Evolutionary conservation across 2,329 filamentous ascomycete species (phyloP), one percentile per base, ranked within the genome.

Genomic region (Microsporum audouinii): DNA sequence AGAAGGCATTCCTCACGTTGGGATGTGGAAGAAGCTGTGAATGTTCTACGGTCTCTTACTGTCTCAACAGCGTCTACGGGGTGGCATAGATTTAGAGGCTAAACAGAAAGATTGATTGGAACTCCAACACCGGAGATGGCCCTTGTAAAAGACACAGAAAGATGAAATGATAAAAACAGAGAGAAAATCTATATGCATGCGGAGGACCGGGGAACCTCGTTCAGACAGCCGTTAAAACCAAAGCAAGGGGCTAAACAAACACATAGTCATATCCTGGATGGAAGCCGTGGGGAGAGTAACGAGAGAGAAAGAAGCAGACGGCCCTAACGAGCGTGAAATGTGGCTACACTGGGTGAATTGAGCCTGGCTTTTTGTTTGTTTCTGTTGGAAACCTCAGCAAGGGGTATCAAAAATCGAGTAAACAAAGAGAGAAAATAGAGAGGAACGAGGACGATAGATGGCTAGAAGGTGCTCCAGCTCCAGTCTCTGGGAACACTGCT

Each of bases 1-100:
- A 72, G 90, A 94, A 69, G 89, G 88, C 2, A 92, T 96, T 60
- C 79, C 82, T 65, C 90, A 96, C 77, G 80, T 95, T 17, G 91
- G 88, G 63, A 95, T 96, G 91, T 95, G 83, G 81, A 81, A 75
- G 71, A 66, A 72, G 60, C 59, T 77, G n/a, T 60, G 64, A 5
- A n/a, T 55, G 43, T 23, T 23, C 17, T 23, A 23, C 17, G 17
- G 17, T 23, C 17, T 23, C 17, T 23, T 1, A 23, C 17, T 45
- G 29, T 27, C 8, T 47, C 6, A 23, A 47, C 43, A 6, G 6
- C 8, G 43, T 10, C 8, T 47, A 47, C 43, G 17, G 6, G 7
- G n/a, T 5, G 14, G 39, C 17, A 23, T 23, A 23, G 39, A 23
- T 6, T n/a, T n/a, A n/a, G 39, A n/a, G 4, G 39, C 17, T 43